phyloP scores from a whole-genome alignment of 163 green algal species.

The Chlamydomonas reinhardtii region DNA sequence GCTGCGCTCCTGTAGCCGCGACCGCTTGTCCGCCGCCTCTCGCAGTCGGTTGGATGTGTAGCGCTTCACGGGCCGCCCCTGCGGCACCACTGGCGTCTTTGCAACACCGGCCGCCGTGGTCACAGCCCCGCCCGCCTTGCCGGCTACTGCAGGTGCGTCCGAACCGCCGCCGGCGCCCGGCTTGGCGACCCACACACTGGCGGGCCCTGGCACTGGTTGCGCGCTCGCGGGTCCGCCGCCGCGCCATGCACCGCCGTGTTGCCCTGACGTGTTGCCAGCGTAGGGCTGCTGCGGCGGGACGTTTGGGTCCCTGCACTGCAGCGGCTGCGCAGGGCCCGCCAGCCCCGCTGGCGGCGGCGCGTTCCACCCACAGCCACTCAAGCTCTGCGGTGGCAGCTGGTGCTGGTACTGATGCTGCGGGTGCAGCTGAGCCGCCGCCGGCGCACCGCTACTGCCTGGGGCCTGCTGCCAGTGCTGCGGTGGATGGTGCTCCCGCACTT shows the following conservation, averaged over 20 bases:
- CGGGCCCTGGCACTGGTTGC: neutral
- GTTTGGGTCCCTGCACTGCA: neutral
- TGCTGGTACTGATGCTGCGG: neutral
- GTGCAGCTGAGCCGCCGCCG: neutral
- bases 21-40: conserved; percentile 41
- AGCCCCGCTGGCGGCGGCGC: too few species aligned
- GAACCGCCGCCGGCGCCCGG: neutral
- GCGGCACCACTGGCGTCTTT: too few species aligned
- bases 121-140: neutral
- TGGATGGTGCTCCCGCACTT: too few species aligned
- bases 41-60: conserved; percentile 11
- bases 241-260: neutral
- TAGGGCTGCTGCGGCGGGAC: neutral
- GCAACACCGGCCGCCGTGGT: neutral
- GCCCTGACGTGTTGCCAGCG: neutral
- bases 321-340: neutral
- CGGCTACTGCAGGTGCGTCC: neutral
- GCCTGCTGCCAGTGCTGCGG: too few species aligned
- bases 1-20: conserved; percentile 22
- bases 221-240: neutral
- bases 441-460: too few species aligned
- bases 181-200: too few species aligned
- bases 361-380: neutral
- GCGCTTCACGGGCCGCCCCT: neutral
- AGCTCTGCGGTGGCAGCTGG: neutral